Base-by-base conservation (phyloP, 148 eudicot species). In the Camellia granthamiana region DNA sequence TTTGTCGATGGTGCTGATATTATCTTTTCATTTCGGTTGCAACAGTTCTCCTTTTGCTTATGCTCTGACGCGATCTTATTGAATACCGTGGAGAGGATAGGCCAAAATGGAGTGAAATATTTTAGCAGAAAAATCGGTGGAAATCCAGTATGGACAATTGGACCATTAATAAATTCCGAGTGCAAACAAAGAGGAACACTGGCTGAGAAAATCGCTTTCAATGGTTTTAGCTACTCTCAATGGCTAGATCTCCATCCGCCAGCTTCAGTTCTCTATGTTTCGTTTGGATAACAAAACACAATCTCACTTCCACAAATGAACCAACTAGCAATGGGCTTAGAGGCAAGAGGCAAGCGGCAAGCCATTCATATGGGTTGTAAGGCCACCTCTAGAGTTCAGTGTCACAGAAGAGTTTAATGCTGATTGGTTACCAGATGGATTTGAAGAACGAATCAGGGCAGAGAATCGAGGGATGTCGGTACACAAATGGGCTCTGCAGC, bases 371-470 rank as follows among this genome's bases (percentile, higher is more conserved):
- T 78, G 80, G 74, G 80, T 56, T 3, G 49, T 16, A 18, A 66
- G 73, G 60, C 72, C 73, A 19, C 80, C 80, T 1, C 1, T 44
- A 6, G 80, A 54, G 63, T 66, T 51, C 63, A 52, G 14, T 23
- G 10, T 21, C 2, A 69, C 41, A 4, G 74, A 78, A 56, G 59
- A 66, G 15, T 67, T 78, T 54, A 54, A 63, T 52, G 51, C 43
- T 30, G 73, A 52, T 30, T 78, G 73, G 63, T 67, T 78, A 38
- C 80, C 72, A 4, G 63, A 78, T 16, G 74, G 80, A 18, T 66
- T 66, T 18, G 10, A 8, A 30, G 73, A 67, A 16, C 30, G 73
- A 41, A 23, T 78, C 3, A 19, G 3, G 71, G 7, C 8, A 49
- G 5, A 64, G 44, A 51, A 64, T 23, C 71, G 2, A 77, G 71